Conservation (phyloP, 164 flowering plant species). For the Brasenia schreberi region DNA sequence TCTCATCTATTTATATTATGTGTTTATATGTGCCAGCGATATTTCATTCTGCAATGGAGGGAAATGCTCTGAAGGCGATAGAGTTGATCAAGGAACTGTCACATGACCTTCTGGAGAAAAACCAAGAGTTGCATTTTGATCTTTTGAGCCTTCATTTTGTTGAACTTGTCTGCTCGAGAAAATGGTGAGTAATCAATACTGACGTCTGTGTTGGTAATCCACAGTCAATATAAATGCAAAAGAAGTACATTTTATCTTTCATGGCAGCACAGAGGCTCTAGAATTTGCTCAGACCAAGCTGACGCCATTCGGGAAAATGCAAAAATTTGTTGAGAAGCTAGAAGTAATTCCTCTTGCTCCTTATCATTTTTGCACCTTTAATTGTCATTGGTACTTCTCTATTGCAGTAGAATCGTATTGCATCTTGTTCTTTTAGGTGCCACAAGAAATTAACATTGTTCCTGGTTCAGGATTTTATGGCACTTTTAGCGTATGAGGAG, state of each 20-base stretch:
- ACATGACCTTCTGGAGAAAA: conserved; percentile 52
- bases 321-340: conserved; percentile 66
- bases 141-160: conserved; percentile 92
- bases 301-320: conserved; percentile 71
- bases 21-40: conserved; percentile 33
- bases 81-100: conserved; percentile 75
- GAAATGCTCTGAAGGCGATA: conserved; percentile 78
- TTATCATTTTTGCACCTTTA: neutral
- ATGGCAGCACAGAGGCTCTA: conserved; percentile 90
- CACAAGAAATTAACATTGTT: neutral
- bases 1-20: neutral
- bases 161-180: conserved; percentile 66
- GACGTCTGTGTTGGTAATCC: neutral
- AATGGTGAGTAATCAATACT: conserved; percentile 37
- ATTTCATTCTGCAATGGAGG: conserved; percentile 55
- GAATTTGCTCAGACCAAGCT: conserved; percentile 76
- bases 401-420: no score
- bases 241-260: neutral
- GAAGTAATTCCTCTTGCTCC: conserved; percentile 32
- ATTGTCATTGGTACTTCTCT: no score
- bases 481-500: conserved; percentile 86
- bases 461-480: conserved; percentile 65
- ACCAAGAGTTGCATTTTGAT: conserved; percentile 86
- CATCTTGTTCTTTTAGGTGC: neutral
- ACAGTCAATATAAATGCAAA: neutral